These are phyloP conservation scores for Pyricularia sp. DNA, from an alignment of 2,329 filamentous ascomycete genomes.

Conservation along the genomic window DNA sequence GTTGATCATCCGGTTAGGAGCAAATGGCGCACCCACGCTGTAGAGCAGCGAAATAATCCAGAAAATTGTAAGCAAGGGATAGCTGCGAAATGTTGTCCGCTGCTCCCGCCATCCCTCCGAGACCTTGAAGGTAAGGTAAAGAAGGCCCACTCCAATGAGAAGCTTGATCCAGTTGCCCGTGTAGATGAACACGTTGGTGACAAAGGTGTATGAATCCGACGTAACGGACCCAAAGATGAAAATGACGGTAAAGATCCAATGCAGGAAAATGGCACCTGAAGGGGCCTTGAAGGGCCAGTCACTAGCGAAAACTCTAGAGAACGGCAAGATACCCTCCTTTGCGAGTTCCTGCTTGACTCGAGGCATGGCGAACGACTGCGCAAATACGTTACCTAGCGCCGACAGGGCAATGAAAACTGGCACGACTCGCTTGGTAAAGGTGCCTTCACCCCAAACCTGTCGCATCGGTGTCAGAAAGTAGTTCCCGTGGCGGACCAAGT, in stretches of 20 bases:
- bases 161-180: slow-evolving; percentile 23
- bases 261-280: slow-evolving; percentile 22
- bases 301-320: slow-evolving; percentile 23
- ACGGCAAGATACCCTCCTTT: slow-evolving; percentile 24
- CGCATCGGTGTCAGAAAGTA: background rate
- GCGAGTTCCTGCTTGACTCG: slow-evolving; percentile 26
- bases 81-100: slow-evolving; percentile 18
- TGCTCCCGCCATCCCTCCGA: slow-evolving; percentile 18
- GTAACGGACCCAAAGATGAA: slow-evolving; percentile 20
- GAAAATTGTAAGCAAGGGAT: slow-evolving; percentile 18
- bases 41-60: slow-evolving; percentile 19
- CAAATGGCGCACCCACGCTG: slow-evolving; percentile 17
- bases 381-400: slow-evolving; percentile 22
- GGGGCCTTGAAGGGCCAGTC: slow-evolving; percentile 24
- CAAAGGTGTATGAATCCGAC: slow-evolving; percentile 19
- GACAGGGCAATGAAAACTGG: slow-evolving; percentile 22
- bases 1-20: slow-evolving; percentile 11
- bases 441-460: slow-evolving; percentile 19
- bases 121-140: slow-evolving; percentile 19
- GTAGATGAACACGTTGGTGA: slow-evolving; percentile 23
- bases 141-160: slow-evolving; percentile 16
- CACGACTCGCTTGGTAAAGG: slow-evolving; percentile 18
- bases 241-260: slow-evolving; percentile 22
- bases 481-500: background rate
- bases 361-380: slow-evolving; percentile 21